phyloP scores from a whole-genome alignment of 164 flowering plant species.

The Berberis thunbergii region DNA sequence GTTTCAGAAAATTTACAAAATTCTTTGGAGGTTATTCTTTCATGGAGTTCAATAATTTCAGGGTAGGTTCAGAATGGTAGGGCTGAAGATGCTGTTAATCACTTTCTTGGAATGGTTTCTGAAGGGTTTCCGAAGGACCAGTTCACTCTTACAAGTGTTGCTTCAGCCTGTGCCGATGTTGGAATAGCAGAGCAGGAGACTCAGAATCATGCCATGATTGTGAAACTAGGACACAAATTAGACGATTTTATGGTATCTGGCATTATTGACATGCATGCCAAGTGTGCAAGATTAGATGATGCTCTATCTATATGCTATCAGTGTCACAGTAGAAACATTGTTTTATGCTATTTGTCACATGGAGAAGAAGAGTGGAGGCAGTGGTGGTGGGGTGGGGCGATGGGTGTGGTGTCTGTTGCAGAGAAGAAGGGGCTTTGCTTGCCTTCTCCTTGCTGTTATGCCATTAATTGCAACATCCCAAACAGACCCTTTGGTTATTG shows the following conservation, averaged over 20 bases:
- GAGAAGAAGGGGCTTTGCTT: too few relatives aligned
- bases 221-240: conserved; percentile 34
- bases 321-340: conserved; percentile 26
- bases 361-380: too few relatives aligned
- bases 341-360: conserved; percentile 18
- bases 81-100: conserved; percentile 39
- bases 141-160: conserved; percentile 45
- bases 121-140: conserved; percentile 25
- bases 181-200: conserved; percentile 44
- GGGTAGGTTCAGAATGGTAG: conserved; percentile 52
- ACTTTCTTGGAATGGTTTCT: conserved; percentile 34
- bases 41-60: conserved; percentile 55
- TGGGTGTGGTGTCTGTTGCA: too few relatives aligned
- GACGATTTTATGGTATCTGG: conserved; percentile 44
- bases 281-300: conserved; percentile 30
- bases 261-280: conserved; percentile 35
- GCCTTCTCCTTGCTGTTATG: too few relatives aligned
- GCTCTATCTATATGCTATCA: conserved; percentile 38
- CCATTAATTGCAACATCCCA: too few relatives aligned
- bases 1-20: conserved; percentile 1
- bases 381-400: too few relatives aligned
- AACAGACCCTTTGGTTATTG: too few relatives aligned
- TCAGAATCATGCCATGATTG: conserved; percentile 40
- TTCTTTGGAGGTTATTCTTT: conserved; percentile 13
- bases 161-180: conserved; percentile 45